phyloP scores from a whole-genome alignment of 2,329 filamentous ascomycete genomes.

The Alternaria sp. region DNA sequence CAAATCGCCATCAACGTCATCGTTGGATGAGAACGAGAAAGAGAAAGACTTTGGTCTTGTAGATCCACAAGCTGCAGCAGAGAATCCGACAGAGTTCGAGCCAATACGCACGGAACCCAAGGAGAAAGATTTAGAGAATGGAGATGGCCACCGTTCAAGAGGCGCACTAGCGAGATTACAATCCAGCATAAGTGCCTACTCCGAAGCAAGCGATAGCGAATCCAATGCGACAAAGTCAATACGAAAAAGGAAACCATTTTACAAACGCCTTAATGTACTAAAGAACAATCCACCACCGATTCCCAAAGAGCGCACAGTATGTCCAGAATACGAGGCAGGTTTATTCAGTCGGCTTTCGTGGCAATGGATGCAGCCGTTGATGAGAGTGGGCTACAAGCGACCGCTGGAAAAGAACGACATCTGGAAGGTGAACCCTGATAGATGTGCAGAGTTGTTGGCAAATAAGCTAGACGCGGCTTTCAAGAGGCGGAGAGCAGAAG shows the following conservation, averaged over 20 bases:
- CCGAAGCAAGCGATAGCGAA: constrained; percentile 43
- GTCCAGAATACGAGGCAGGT: constrained; percentile 74
- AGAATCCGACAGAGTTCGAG: constrained; percentile 50
- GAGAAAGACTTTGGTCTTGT: constrained; percentile 51
- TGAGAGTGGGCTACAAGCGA: constrained; percentile 84
- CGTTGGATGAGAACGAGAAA: constrained; percentile 41
- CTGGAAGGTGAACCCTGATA: constrained; percentile 84
- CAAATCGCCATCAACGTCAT: constrained; percentile 37
- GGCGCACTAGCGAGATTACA: constrained; percentile 39
- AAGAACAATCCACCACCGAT: constrained; percentile 64
- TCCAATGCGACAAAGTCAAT: constrained; percentile 39
- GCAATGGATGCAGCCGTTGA: constrained; percentile 88
- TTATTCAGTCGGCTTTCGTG: constrained; percentile 82
- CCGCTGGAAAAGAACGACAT: constrained; percentile 84
- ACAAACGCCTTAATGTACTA: constrained; percentile 62
- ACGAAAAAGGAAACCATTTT: constrained; percentile 63
- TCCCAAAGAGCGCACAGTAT: constrained; percentile 63
- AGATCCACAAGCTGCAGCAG: constrained; percentile 48
- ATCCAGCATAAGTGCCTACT: constrained; percentile 40
- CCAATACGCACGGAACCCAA: constrained; percentile 46
- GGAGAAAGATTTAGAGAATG: constrained; percentile 47
- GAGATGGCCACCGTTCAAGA: constrained; percentile 32
- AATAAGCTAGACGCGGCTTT: constrained; percentile 73
- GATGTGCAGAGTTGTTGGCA: constrained; percentile 75
- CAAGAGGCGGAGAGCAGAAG: constrained; percentile 67